These are phyloP conservation scores for Logfia minima DNA, from an alignment of 129 eudicot species.

Conservation along the genomic window DNA sequence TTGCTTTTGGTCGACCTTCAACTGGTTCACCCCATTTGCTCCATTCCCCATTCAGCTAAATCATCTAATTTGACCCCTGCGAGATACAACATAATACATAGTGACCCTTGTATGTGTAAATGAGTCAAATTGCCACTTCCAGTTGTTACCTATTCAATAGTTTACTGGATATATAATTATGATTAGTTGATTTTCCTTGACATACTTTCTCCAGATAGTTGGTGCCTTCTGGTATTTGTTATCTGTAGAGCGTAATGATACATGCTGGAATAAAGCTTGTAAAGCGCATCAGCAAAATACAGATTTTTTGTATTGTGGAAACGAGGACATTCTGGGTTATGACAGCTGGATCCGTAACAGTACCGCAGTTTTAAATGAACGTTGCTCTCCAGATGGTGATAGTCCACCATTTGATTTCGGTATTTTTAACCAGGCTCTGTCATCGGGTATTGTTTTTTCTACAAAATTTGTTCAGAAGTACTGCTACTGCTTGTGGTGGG, in stretches of 20 bases:
- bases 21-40: neutral
- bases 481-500: conserved; percentile 99
- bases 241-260: conserved; percentile 75
- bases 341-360: conserved; percentile 54
- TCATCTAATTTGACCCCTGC: neutral
- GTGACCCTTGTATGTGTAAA: neutral
- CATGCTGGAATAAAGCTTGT: conserved; percentile 92
- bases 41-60: neutral
- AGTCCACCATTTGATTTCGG: conserved; percentile 83
- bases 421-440: conserved; percentile 75
- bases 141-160: neutral
- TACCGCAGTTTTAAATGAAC: conserved; percentile 36
- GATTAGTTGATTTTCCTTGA: neutral
- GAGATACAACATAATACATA: neutral
- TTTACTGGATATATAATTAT: conserved; percentile 1
- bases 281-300: conserved; percentile 28
- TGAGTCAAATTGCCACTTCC: neutral
- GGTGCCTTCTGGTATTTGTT: conserved; percentile 94
- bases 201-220: conserved; percentile 65
- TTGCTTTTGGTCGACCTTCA: neutral
- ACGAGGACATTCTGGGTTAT: conserved; percentile 45
- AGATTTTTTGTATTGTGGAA: conserved; percentile 75
- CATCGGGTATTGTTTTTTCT: conserved; percentile 73
- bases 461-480: conserved; percentile 69
- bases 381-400: conserved; percentile 58